Percentiles rank a stretch among this genome's conserved stretches.
These are phyloP conservation scores for Pyrenophora tritici-repentis DNA, from an alignment of 2,329 filamentous ascomycete species.

Conservation along the genomic window DNA sequence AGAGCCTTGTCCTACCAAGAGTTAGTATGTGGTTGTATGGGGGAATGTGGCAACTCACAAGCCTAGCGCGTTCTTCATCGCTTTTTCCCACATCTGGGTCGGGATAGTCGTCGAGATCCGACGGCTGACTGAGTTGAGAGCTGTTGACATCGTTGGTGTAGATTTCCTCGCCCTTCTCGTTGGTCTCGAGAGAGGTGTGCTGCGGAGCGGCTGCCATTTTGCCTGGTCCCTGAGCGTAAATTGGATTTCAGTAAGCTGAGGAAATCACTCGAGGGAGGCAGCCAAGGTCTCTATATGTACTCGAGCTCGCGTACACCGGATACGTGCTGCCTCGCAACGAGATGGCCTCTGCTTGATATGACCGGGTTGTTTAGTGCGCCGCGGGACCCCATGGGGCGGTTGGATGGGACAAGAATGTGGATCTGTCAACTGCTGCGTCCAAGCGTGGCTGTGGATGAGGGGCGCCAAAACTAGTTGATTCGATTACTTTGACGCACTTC, in stretches of 20 bases:
- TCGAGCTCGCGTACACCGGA: conserved; percentile 15
- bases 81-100: conserved; percentile 44
- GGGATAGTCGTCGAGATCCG: conserved; percentile 41
- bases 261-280: conserved; percentile 19
- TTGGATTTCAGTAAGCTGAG: conserved; percentile 25
- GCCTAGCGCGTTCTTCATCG: conserved; percentile 40
- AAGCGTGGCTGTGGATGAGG: conserved; percentile 32
- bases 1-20: conserved; percentile 42
- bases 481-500: conserved; percentile 9
- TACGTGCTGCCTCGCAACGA: conserved; percentile 16
- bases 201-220: conserved; percentile 44
- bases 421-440: conserved; percentile 29
- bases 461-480: conserved; percentile 5
- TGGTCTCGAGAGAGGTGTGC: conserved; percentile 16
- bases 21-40: conserved; percentile 16
- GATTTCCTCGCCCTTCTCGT: conserved; percentile 31
- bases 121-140: conserved; percentile 29
- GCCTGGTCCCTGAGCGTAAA: conserved; percentile 12
- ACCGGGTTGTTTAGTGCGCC: conserved; percentile 26
- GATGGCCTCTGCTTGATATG: conserved; percentile 13
- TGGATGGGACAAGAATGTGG: conserved; percentile 38
- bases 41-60: conserved; percentile 26
- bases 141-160: conserved; percentile 36
- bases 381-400: conserved; percentile 45
- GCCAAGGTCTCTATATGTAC: conserved; percentile 40